Base-by-base conservation (phyloP, 202 grass and related monocot genomes). In the Saccharum hybrid region DNA sequence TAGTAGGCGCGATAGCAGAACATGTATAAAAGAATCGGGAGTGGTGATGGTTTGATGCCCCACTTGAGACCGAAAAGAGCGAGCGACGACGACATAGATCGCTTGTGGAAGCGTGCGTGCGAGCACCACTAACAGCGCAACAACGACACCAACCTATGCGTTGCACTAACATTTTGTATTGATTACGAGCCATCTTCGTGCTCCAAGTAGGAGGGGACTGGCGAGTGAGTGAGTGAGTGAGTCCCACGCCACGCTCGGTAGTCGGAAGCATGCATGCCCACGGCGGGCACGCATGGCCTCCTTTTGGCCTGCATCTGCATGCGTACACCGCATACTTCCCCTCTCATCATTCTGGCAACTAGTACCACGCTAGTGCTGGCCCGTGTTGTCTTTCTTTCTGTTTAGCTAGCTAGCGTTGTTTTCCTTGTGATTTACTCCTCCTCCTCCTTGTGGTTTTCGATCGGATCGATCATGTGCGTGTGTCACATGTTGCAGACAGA, bases 31-130 rank as follows among this genome's bases (percentile, higher is more conserved):
- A 84, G 26, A 90, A 88, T 87, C 43, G 38, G 4, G 88, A 83
- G 85, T 86, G 85, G 66, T 49, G 82, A 83, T 68, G 66, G 68
- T 16, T 52, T 30, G 79, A 60, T 87, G 86, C 78, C 87, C 90
- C 89, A 92, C 89, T 84, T 39, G 22, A 49, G 68, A 72, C 90
- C 77, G 86, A 89, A 94, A 85, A 69, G 69, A 64, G 41, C 43
- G 69, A 48, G 0, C 54, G 54, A 59, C 19, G 54, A 59, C 61
- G 66, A 71, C 67, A 74, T 74, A 69, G 67, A 54, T 84, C 56
- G 76, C 64, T 87, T 42, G 87, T 83, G 88, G 88, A 92, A 89
- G 93, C 92, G 89, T 91, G 88, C 88, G 83, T 78, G 80, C 82
- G 85, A 88, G 85, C 90, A 95, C 90, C 85, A 92, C 30, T 83